phyloP scores from a whole-genome alignment of 441 rosid species.

The Arabidopsis lyrata region DNA sequence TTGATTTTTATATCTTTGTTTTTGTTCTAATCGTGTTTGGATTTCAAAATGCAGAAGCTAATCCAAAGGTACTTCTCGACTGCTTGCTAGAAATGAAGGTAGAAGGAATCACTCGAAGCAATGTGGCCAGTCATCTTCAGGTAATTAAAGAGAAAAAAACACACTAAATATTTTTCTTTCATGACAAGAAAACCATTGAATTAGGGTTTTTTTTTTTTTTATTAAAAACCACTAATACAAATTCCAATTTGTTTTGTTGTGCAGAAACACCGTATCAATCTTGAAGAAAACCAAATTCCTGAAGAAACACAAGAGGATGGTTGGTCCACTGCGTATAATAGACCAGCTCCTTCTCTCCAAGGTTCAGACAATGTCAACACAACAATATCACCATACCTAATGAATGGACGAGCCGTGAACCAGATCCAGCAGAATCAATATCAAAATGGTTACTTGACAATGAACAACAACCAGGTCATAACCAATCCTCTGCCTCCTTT shows the following conservation, averaged over 20 bases:
- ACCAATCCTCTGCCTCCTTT: neutral
- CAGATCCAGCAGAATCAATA: slow-evolving; percentile 5
- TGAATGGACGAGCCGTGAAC: neutral
- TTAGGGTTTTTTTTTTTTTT: slow-evolving; percentile 16
- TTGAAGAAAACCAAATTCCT: neutral
- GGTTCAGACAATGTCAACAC: neutral
- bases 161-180: neutral
- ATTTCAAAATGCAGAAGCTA: slow-evolving; percentile 34
- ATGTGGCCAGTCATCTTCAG: slow-evolving; percentile 43
- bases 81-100: slow-evolving; percentile 15
- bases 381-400: neutral
- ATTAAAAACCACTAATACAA: no score
- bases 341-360: neutral
- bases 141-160: neutral
- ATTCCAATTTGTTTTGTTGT: neutral
- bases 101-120: slow-evolving; percentile 27
- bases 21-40: neutral
- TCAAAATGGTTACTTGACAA: neutral
- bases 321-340: neutral
- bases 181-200: neutral
- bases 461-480: slow-evolving; percentile 14
- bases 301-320: neutral
- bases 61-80: slow-evolving; percentile 9
- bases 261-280: slow-evolving; percentile 26
- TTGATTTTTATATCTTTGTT: neutral